phyloP scores from a whole-genome alignment of 768 basidiomycete species.

The Termitomyces sp. region DNA sequence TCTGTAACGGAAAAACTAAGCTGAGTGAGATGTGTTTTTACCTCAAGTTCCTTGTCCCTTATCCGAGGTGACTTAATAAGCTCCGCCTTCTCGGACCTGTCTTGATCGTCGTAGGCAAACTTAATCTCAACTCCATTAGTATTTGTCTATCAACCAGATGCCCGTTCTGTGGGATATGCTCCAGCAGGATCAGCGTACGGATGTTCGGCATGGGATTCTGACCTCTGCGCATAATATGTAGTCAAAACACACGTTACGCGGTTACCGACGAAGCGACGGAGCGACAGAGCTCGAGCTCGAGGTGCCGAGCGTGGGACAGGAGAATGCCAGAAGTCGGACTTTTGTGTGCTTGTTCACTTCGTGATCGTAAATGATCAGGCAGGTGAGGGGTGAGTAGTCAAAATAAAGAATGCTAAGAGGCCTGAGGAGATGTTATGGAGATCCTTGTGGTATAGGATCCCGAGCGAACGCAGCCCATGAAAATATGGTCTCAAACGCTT shows the following conservation, averaged over 20 bases:
- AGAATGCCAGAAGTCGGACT: neutral
- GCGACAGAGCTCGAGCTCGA: neutral
- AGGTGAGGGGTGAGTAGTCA: neutral
- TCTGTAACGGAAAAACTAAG: neutral
- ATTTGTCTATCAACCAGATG: neutral
- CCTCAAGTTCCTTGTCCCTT: neutral
- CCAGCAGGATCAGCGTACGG: neutral
- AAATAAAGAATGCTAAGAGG: neutral
- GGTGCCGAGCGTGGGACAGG: neutral
- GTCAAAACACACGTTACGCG: neutral
- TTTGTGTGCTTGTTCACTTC: neutral
- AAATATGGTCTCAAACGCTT: neutral
- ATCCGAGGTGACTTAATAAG: neutral
- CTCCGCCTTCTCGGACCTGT: neutral
- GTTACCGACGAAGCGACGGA: neutral
- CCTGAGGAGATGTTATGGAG: neutral
- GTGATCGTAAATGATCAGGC: conserved; percentile 4
- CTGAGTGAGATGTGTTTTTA: neutral
- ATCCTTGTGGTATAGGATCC: neutral
- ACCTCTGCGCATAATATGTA: neutral
- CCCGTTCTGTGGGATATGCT: neutral
- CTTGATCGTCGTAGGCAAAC: neutral
- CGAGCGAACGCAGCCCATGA: neutral
- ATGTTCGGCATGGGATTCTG: neutral
- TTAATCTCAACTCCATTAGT: conserved; percentile 1